Percentiles rank a stretch among this genome's conserved stretches.
Evolutionary conservation across 208 protist species (phyloP).

Genomic region (Naegleria fowleri): DNA sequence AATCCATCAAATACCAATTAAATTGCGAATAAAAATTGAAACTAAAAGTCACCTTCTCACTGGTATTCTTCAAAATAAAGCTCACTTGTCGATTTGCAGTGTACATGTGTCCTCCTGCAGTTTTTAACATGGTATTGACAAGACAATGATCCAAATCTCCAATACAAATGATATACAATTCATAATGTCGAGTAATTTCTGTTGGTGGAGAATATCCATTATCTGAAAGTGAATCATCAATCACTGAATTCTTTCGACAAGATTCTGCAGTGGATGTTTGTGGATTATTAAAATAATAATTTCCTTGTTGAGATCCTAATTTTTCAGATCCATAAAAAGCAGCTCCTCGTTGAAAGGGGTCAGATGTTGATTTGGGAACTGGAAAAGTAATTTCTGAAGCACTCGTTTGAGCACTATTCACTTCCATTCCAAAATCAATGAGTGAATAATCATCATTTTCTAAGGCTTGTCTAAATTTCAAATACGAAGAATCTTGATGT

Average conservation of each 20-base stretch:
- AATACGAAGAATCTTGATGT: too few species aligned
- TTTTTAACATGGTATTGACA: background rate
- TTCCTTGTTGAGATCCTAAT: background rate
- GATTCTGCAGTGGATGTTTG: background rate
- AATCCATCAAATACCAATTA: constrained; percentile 12
- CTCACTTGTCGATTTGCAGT: background rate
- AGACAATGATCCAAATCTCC: background rate
- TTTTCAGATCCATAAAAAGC: background rate
- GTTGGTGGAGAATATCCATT: background rate
- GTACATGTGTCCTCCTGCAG: background rate
- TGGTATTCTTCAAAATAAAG: background rate
- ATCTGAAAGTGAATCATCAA: background rate
- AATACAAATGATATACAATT: constrained; percentile 4
- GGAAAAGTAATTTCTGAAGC: background rate
- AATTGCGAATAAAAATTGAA: background rate
- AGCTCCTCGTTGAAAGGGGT: background rate
- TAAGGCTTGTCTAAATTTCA: background rate
- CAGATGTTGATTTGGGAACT: background rate
- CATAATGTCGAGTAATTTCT: background rate
- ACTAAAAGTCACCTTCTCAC: background rate
- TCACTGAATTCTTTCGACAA: background rate
- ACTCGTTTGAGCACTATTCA: background rate
- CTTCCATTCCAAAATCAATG: background rate
- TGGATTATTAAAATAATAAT: background rate
- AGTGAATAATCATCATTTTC: background rate